Evolutionary conservation across 257 asterid species (phyloP).

Genomic region (Solanum tacnaense): DNA sequence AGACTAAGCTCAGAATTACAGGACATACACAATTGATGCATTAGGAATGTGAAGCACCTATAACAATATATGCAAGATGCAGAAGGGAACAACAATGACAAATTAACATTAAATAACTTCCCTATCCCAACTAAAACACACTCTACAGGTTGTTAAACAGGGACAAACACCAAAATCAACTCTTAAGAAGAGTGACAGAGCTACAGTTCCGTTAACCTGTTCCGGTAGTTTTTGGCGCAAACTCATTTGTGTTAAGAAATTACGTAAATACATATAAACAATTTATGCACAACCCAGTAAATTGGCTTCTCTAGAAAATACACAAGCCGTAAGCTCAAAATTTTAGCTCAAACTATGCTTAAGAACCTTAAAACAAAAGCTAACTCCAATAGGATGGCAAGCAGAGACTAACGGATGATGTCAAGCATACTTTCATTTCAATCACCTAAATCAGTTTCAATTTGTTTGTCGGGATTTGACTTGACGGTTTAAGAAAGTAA

Average conservation of each 20-base stretch:
- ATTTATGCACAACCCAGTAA: neutral
- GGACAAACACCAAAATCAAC: neutral
- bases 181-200: neutral
- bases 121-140: neutral
- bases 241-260: neutral
- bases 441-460: neutral
- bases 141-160: neutral
- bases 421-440: neutral
- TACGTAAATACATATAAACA: neutral
- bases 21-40: neutral
- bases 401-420: neutral
- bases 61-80: neutral
- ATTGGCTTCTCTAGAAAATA: neutral
- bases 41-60: neutral
- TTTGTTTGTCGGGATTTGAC: neutral
- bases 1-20: neutral
- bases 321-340: neutral
- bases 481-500: too few relatives aligned
- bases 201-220: neutral
- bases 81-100: neutral
- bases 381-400: neutral
- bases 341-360: neutral
- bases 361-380: neutral
- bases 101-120: neutral
- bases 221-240: neutral